Percentiles rank a stretch among this genome's conserved stretches.
Evolutionary conservation across 208 protist species (phyloP).

Genomic region (Trypanosoma boissoni): DNA sequence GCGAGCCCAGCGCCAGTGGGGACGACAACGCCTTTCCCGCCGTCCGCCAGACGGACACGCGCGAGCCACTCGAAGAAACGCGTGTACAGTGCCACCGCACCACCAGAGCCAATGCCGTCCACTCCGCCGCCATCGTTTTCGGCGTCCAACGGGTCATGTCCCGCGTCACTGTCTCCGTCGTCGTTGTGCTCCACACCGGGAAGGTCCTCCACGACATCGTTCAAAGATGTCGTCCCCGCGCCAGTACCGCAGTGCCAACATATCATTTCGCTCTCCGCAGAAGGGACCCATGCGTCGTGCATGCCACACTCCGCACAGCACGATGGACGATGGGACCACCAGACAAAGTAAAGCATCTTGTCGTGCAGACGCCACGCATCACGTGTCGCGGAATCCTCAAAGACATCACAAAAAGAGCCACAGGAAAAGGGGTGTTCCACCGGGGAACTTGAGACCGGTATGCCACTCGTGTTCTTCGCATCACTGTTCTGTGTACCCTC

Average conservation of each 20-base stretch:
- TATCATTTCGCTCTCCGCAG: constrained; percentile 53
- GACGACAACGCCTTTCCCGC: constrained; percentile 28
- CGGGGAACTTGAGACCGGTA: not conserved
- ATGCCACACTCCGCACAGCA: constrained; percentile 62
- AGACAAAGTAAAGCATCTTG: constrained; percentile 81
- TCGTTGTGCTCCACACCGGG: constrained; percentile 24
- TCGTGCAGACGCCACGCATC: constrained; percentile 60
- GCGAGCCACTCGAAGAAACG: constrained; percentile 75
- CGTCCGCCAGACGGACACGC: constrained; percentile 26
- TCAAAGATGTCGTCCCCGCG: constrained; percentile 48
- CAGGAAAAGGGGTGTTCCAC: constrained; percentile 41
- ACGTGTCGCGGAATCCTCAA: constrained; percentile 46
- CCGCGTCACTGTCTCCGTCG: constrained; percentile 28
- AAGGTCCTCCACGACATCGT: constrained; percentile 62
- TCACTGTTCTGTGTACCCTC: not conserved
- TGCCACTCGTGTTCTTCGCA: not conserved
- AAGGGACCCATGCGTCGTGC: constrained; percentile 69
- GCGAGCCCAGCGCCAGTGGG: constrained; percentile 49
- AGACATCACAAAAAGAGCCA: constrained; percentile 64
- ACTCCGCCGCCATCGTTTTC: constrained; percentile 9
- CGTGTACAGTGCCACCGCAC: constrained; percentile 42
- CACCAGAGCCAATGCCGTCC: not conserved
- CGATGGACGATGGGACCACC: constrained; percentile 70
- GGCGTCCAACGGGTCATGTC: constrained; percentile 9
- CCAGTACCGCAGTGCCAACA: constrained; percentile 59